These are phyloP conservation scores for Syzygium grande DNA, from an alignment of 345 rosid genomes.

Conservation along the genomic window DNA sequence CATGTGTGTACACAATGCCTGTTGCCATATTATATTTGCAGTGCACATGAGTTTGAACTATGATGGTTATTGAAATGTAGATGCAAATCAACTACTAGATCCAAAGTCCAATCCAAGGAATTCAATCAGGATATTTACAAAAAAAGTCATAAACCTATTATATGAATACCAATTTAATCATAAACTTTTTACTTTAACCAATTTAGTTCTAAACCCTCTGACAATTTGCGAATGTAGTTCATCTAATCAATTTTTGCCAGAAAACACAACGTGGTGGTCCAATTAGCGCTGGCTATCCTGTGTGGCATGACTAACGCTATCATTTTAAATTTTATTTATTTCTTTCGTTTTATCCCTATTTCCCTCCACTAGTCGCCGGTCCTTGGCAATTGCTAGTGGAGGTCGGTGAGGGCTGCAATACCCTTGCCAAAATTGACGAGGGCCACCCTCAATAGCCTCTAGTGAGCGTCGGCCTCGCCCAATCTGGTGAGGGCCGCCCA, in stretches of 20 bases:
- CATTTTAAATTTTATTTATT: too few relatives aligned
- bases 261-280: too few relatives aligned
- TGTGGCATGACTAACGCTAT: too few relatives aligned
- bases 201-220: too few relatives aligned
- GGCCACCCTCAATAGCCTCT: too few relatives aligned
- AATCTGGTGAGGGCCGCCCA: neutral
- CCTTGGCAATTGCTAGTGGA: neutral
- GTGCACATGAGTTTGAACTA: neutral
- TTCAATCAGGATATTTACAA: too few relatives aligned
- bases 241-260: too few relatives aligned
- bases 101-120: neutral
- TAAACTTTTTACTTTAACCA: too few relatives aligned
- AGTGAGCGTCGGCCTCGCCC: neutral
- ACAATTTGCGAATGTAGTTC: too few relatives aligned
- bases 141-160: too few relatives aligned
- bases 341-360: neutral
- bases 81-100: neutral
- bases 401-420: neutral
- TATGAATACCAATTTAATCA: too few relatives aligned
- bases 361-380: fast-evolving
- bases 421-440: neutral
- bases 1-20: neutral
- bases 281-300: too few relatives aligned
- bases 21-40: neutral
- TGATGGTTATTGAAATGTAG: neutral